Percentiles rank a stretch among this genome's conserved stretches.
Evolutionary conservation across 2,329 filamentous ascomycete species (phyloP).

Genomic region (Trichoderma aggressivum): DNA sequence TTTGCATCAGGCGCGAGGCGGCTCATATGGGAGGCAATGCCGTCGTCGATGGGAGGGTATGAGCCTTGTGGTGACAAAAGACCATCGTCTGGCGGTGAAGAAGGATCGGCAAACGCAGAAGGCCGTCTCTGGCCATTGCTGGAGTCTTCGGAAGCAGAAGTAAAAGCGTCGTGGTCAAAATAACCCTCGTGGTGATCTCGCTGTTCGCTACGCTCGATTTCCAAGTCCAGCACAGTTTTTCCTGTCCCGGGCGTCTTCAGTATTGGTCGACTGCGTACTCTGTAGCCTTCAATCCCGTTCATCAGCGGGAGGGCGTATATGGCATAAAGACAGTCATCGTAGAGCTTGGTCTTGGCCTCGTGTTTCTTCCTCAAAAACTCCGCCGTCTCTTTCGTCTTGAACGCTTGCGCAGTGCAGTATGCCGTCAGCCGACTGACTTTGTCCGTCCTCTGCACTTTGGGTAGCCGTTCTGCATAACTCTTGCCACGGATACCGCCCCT

Average conservation of each 20-base stretch:
- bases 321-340: slow-evolving; percentile 94
- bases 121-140: slow-evolving; percentile 27
- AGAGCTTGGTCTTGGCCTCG: slow-evolving; percentile 88
- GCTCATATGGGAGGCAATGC: slow-evolving; percentile 50
- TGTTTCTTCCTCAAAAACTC: slow-evolving; percentile 85
- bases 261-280: slow-evolving; percentile 84
- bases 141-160: slow-evolving; percentile 31
- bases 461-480: slow-evolving; percentile 89
- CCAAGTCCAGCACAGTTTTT: slow-evolving; percentile 87
- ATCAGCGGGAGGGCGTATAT: slow-evolving; percentile 91
- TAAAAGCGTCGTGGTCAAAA: slow-evolving; percentile 69
- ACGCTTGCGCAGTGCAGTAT: slow-evolving; percentile 93
- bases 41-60: slow-evolving; percentile 38
- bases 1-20: slow-evolving; percentile 68
- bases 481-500: slow-evolving; percentile 66
- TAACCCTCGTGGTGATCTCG: slow-evolving; percentile 90
- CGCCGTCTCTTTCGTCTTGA: slow-evolving; percentile 83
- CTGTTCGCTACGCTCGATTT: slow-evolving; percentile 90
- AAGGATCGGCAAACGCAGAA: slow-evolving; percentile 33
- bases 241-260: slow-evolving; percentile 86
- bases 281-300: slow-evolving; percentile 80
- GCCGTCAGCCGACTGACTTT: slow-evolving; percentile 88
- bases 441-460: slow-evolving; percentile 81
- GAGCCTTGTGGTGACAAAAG: slow-evolving; percentile 25
- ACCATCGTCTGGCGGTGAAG: slow-evolving; percentile 29